Evolutionary conservation across 805 yeast species (phyloP), one percentile per base, ranked within the genome.

Genomic region (Candida ulmi): DNA sequence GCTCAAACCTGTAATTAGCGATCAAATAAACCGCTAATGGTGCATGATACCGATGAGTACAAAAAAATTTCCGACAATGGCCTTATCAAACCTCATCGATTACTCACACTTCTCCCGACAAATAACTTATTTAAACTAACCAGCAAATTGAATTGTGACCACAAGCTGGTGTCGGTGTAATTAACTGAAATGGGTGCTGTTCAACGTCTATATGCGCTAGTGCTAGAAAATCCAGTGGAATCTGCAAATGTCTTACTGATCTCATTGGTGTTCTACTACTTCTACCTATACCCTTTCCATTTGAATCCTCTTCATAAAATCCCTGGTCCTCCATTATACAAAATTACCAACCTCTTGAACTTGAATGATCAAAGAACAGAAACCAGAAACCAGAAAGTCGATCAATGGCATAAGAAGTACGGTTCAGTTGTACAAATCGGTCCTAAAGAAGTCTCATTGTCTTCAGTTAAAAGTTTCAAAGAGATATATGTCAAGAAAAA

Each of bases 391-490:
- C 60, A 62, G 25, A 63, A 60, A 28, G 72, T 80, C 3, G 72
- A 77, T 40, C 30, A 52, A 3, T 58, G 80, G 41, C 90, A 83
- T 50, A 35, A 54, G 34, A 54, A 61, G 41, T 79, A 79, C 48
- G 90, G 88, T 2, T 71, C 80, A 8, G 74, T 81, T 4, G 78
- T 83, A 5, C 63, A 83, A 17, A 57, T 83, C 12, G 69, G 78
- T 1, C 88, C 88, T 2, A 58, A 62, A 18, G 88, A 80, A 47
- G 63, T 83, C 16, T 78, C 83, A 36, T 69, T 82, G 33, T 66
- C 74, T 33, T 76, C 79, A 37, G 51, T 67, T 5, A 67, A 66
- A 35, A 72, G 64, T 44, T 46, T 80, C 30, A 72, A 71, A 46
- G 77, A 76, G 32, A 69, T 83, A 17, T 83, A 83, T 54, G 58